Evolutionary conservation across 2,329 filamentous ascomycete species (phyloP), one percentile per base, ranked within the genome.

Genomic region (Epichloe coenophiala): DNA sequence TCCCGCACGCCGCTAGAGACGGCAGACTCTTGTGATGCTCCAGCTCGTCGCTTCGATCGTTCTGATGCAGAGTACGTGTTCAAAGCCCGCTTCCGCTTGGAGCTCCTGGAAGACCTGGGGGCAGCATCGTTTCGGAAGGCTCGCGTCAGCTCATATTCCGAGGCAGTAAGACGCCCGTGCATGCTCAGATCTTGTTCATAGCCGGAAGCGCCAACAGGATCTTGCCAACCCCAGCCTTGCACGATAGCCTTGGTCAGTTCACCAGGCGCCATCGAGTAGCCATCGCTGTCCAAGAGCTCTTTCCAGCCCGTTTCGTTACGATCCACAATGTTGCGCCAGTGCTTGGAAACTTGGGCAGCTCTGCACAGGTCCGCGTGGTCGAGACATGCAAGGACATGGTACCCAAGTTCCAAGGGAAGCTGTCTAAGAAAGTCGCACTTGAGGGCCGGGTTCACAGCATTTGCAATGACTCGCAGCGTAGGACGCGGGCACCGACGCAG

Each of bases 171-270:
- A 47, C 68, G 72, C 54, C 63, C 74, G 43, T 74, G 71, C 55
- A 74, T 67, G 65, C 86, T 88, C 46, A 96, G 68, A 63, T 98
- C 90, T 52, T 80, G 77, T 66, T 98, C 93, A 50, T 77, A 88
- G 23, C 86, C 88, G 49, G 86, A 78, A 4, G 75, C 67, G 0
- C 85, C 86, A 50, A 81, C 78, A 0, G 90, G 88, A 62, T 91
- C 88, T 64, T 98, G 93, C 89, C 93, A 98, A 13, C 90, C 93
- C 93, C 93, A 98, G 13, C 93, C 93, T 70, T 97, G 88, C 41
- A 75, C 73, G 50, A 97, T 89, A 31, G 93, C 90, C 58, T 84
- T 83, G 56, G 88, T 82, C 23, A 98, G 74, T 66, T 98, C 93
- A 17, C 87, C 88, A 1, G 83, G 74, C 0, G 88, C 83, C 2